phyloP scores from a whole-genome alignment of 352 stramenopile genomes.

The Phytophthora pluvialis region DNA sequence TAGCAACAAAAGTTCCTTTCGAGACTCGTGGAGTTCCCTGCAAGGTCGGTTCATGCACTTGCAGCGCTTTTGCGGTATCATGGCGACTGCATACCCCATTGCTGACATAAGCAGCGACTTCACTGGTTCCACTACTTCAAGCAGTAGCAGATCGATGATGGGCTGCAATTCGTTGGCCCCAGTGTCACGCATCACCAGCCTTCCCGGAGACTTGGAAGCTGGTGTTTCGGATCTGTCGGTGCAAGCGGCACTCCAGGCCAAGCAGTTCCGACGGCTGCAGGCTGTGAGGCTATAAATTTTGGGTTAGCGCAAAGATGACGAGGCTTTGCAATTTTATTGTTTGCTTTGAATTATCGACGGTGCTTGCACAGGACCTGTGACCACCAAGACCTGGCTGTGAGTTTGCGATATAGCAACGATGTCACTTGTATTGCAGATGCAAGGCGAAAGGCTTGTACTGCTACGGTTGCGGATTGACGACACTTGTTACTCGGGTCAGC shows the following conservation, averaged over 20 bases:
- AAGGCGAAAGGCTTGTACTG: no score
- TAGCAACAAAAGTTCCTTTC: conserved; percentile 19
- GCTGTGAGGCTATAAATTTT: conserved; percentile 7
- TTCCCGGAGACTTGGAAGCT: conserved; percentile 21
- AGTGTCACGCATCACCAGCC: background rate
- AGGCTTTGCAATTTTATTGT: no score
- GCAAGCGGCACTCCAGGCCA: conserved; percentile 32
- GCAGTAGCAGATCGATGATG: background rate
- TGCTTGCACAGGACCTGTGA: no score
- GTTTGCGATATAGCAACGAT: background rate
- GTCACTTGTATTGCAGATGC: no score
- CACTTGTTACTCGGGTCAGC: no score
- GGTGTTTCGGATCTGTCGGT: conserved; percentile 38
- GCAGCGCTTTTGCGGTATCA: conserved; percentile 30
- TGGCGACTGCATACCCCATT: conserved; percentile 30
- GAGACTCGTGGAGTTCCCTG: conserved; percentile 23
- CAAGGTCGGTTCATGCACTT: conserved; percentile 33
- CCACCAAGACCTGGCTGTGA: background rate
- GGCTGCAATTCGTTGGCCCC: conserved; percentile 6
- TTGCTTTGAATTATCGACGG: no score
- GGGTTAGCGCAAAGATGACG: background rate
- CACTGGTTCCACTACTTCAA: background rate
- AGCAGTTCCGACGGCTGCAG: conserved; percentile 33
- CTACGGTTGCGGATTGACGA: no score
- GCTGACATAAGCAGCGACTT: conserved; percentile 1